These are phyloP conservation scores for Abortiporus biennis DNA, from an alignment of 1,284 basidiomycete species.

Conservation along the genomic window DNA sequence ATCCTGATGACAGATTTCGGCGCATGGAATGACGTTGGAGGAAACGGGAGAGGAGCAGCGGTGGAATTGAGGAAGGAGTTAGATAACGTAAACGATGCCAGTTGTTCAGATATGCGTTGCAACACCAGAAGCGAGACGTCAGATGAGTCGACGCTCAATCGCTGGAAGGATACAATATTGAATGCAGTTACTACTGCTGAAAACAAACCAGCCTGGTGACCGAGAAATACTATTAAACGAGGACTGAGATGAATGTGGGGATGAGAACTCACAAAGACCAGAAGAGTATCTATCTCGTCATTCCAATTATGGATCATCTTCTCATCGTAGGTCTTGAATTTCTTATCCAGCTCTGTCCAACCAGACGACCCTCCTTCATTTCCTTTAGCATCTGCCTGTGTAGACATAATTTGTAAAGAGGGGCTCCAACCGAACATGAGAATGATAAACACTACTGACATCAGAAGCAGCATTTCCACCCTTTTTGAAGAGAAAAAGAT, in stretches of 20 bases:
- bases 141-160: conserved; percentile 27
- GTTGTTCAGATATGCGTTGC: conserved; percentile 19
- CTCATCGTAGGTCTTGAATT: neutral
- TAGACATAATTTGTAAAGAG: too few species aligned
- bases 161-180: conserved; percentile 34
- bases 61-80: neutral
- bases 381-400: too few species aligned
- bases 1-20: conserved; percentile 26
- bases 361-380: neutral
- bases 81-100: neutral
- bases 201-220: conserved; percentile 32
- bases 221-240: too few species aligned
- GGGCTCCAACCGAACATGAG: too few species aligned
- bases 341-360: neutral
- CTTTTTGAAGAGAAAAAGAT: too few species aligned
- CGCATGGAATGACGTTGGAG: conserved; percentile 9
- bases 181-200: conserved; percentile 40
- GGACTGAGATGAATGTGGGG: neutral
- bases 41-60: neutral
- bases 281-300: conserved; percentile 1
- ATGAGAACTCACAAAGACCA: conserved; percentile 1
- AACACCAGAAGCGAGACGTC: conserved; percentile 26
- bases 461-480: too few species aligned
- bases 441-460: too few species aligned
- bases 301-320: neutral